These are phyloP conservation scores for Globisporangium paddicum DNA, from an alignment of 352 stramenopile genomes.

Conservation along the genomic window DNA sequence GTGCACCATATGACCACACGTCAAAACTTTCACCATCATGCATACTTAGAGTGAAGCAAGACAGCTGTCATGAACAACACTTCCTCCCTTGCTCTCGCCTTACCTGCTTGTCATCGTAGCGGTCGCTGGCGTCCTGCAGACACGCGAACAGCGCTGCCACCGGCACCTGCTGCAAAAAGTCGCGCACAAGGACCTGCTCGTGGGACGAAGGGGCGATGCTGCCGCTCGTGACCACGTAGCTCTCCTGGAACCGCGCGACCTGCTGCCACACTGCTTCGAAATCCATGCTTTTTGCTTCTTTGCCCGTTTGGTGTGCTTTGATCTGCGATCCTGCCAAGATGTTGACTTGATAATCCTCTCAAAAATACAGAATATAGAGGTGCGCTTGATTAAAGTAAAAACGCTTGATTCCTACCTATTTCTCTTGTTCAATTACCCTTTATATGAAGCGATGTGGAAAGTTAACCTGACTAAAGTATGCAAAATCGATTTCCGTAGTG, in stretches of 20 bases:
- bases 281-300: constrained; percentile 27
- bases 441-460: too few relatives aligned
- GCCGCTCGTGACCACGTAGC: constrained; percentile 43
- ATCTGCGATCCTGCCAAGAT: neutral
- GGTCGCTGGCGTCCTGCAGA: constrained; percentile 76
- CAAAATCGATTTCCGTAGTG: too few relatives aligned
- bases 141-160: constrained; percentile 62
- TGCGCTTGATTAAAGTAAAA: too few relatives aligned
- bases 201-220: constrained; percentile 31
- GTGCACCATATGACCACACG: neutral
- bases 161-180: constrained; percentile 65
- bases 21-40: neutral
- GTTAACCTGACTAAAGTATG: too few relatives aligned
- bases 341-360: too few relatives aligned
- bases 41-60: neutral
- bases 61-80: neutral
- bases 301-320: neutral
- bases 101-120: constrained; percentile 54
- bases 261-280: constrained; percentile 40
- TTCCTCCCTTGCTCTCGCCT: neutral
- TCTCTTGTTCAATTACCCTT: too few relatives aligned
- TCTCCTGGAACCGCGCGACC: constrained; percentile 63
- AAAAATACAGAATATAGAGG: too few relatives aligned
- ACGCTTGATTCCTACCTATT: too few relatives aligned
- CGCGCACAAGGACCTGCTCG: constrained; percentile 48